Evolutionary conservation across 2,329 filamentous ascomycete species (phyloP), one percentile per base, ranked within the genome.

Genomic region (Pseudocercospora crystallina): DNA sequence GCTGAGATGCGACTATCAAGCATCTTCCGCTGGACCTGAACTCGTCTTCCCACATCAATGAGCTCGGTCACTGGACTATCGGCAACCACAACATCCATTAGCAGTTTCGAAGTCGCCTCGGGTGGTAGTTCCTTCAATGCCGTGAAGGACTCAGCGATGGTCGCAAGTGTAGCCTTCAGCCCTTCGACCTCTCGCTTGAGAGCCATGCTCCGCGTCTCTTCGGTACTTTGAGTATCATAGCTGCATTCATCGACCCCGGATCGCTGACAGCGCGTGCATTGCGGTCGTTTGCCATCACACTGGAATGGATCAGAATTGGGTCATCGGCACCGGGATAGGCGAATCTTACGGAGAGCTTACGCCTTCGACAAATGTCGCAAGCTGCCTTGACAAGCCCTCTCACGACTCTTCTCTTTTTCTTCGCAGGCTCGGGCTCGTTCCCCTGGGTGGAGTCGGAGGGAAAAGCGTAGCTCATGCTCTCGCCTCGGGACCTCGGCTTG

Each of bases 181-280:
- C 30, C 20, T 13, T 43, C 47, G 40, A 44, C 15, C 26, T 50
- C 42, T 11, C 47, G 40, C 33, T 50, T 50, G n/a, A 50, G 40
- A 7, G 47, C 47, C 47, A 43, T 31, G 8, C 20, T 44, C 9
- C 41, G 47, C 1, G 47, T 50, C 34, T 50, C 47, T 14, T 44
- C 40, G 13, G 34, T 11, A 14, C 29, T 50, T 11, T 39, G 29
- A 12, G 47, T 50, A 29, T 50, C 47, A 29, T 50, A 50, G 10
- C 13, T 17, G 29, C 47, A 50, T 37, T 31, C 40, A n/a, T n/a
- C n/a, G 13, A 33, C 40, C 10, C 20, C 32, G 41, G 15, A 26
- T 31, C 42, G 31, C 15, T 36, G 37, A 40, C 47, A 50, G 14
- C 47, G 47, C 2, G 14, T 32, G 33, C 47, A 50, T 12, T 13